Percentiles rank a stretch among this genome's conserved stretches.
These are phyloP conservation scores for Diplodia mutila DNA, from an alignment of 2,329 filamentous ascomycete species.

Conservation along the genomic window DNA sequence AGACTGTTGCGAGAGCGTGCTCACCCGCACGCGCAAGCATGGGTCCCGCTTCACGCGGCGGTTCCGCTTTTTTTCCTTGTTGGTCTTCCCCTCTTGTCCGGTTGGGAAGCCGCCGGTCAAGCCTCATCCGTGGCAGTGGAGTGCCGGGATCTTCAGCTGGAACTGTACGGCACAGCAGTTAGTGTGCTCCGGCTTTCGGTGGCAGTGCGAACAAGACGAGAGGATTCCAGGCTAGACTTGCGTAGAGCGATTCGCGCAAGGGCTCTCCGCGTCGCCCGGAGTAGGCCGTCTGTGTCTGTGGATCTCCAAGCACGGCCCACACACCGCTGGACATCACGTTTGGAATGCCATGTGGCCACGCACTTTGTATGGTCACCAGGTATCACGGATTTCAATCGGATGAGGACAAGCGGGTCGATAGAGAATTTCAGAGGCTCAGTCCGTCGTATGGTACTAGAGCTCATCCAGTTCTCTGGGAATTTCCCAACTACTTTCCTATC, in stretches of 20 bases:
- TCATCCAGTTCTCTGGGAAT: background rate
- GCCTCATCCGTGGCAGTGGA: background rate
- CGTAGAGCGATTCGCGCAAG: background rate
- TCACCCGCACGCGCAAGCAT: background rate
- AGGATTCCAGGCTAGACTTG: too few species aligned
- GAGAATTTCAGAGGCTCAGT: background rate
- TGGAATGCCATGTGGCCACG: background rate
- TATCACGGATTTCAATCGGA: background rate
- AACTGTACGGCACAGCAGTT: background rate
- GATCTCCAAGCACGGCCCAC: background rate
- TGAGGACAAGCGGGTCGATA: background rate
- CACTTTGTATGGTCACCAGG: background rate
- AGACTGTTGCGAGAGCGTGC: background rate
- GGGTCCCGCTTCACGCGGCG: background rate
- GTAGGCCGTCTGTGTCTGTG: too few species aligned
- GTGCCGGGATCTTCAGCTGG: slow-evolving; percentile 8
- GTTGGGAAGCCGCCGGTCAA: slow-evolving; percentile 1
- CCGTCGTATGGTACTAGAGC: background rate
- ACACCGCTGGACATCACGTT: background rate
- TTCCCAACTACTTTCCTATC: background rate
- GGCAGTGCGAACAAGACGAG: slow-evolving; percentile 2
- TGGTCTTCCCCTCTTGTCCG: slow-evolving; percentile 10
- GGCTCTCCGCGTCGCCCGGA: background rate
- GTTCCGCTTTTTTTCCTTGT: slow-evolving; percentile 15
- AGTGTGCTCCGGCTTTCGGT: background rate